phyloP scores from a whole-genome alignment of 208 protist genomes.

The Acanthamoeba lenticulata region DNA sequence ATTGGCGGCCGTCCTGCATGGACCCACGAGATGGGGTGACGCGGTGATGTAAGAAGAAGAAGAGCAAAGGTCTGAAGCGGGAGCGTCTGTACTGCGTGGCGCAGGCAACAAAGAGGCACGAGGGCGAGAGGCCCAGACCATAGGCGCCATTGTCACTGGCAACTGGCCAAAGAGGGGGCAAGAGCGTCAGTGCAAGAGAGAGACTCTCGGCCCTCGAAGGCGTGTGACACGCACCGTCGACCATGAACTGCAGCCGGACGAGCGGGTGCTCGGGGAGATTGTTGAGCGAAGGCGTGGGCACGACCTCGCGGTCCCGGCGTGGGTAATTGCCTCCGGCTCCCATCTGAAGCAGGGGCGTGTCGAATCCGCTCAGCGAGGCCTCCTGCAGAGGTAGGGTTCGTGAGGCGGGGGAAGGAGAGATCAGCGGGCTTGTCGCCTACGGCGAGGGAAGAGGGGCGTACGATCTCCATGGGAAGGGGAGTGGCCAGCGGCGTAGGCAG shows the following conservation, averaged over 20 bases:
- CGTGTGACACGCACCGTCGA: not conserved
- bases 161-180: not conserved
- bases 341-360: not conserved
- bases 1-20: not conserved
- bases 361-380: too few relatives aligned
- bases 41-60: not conserved
- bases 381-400: not conserved
- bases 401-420: not conserved
- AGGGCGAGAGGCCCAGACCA: not conserved
- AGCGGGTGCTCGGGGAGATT: conserved; percentile 26
- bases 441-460: not conserved
- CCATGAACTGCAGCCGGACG: not conserved
- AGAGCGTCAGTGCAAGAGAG: too few relatives aligned
- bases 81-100: not conserved
- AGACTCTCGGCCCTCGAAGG: not conserved
- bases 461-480: not conserved
- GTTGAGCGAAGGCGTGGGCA: not conserved
- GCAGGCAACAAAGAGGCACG: conserved; percentile 1
- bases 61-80: not conserved
- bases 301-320: not conserved
- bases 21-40: not conserved
- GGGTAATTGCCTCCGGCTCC: not conserved
- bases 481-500: too few relatives aligned
- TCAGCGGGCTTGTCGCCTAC: too few relatives aligned
- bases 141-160: not conserved